Base-by-base conservation (phyloP, 805 yeast species). In the Ogataea saltuana region DNA sequence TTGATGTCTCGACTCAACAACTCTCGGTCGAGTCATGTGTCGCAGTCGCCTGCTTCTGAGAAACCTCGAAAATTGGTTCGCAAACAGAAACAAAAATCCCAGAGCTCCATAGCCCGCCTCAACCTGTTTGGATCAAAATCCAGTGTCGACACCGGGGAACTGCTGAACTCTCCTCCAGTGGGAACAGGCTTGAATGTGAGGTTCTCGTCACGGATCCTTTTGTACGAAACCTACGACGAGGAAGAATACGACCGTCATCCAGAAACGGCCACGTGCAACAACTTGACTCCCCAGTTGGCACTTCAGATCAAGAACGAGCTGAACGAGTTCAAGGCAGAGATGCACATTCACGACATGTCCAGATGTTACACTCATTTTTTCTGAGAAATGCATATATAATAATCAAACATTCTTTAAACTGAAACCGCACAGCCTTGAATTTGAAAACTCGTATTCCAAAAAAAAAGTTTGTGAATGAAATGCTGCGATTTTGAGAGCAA, bases 211-310 rank as follows among this genome's bases (percentile, higher is more conserved):
- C 73, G 88, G 53, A 87, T 93, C 44, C 76, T 87, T 6, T 75
- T 93, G 32, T 91, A 82, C 64, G 95, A 88, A 47, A 91, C 97
- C 0, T 88, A 85, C 63, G 76, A 83, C 45, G 81, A 82, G 27
- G 81, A 77, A 15, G 97, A 86, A 51, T 91, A 91, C 63, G 97
- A 91, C 63, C 80, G 99, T 56, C 88, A 83, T 51, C 97, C 97
- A 0, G 97, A 89, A 49, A 72, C 82, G 21, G 95, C 96, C 3
- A 89, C 97, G 2, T 91, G 97, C 67, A 88, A 90, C 64, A 88
- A 84, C 59, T 71, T 89, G 61, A 89, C 96, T 1, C 96, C 97
- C 5, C 72, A 75, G 44, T 67, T 89, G 59, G 97, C 97, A 0
- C 89, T 87, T 62, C 80, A 78, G 64, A 88, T 91, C 55, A 85